A percentile compares a stretch with the other conserved stretches of the same genome.
These are phyloP conservation scores for Trichoderma semiorbis DNA, from an alignment of 2,329 filamentous ascomycete species.

Conservation along the genomic window DNA sequence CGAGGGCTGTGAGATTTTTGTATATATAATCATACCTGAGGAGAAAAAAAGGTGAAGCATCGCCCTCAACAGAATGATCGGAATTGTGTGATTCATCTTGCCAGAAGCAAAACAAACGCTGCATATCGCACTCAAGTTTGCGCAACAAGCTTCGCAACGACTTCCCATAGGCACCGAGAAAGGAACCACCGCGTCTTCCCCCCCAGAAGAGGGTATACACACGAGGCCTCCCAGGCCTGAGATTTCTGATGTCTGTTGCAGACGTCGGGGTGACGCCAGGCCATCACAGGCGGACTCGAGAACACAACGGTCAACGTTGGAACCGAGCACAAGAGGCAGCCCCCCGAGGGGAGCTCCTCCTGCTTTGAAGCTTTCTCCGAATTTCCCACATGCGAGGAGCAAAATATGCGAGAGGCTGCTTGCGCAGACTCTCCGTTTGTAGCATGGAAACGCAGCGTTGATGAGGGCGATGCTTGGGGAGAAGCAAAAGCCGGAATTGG, in stretches of 20 bases:
- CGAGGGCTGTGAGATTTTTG: background rate
- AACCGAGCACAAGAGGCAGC: slow-evolving; percentile 27
- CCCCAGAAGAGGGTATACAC: slow-evolving; percentile 18
- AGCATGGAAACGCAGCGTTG: slow-evolving; percentile 97
- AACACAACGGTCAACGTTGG: slow-evolving; percentile 24
- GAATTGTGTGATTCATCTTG: slow-evolving; percentile 71
- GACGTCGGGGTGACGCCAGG: slow-evolving; percentile 74
- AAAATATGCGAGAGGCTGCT: slow-evolving; percentile 21
- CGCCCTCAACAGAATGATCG: slow-evolving; percentile 85
- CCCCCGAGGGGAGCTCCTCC: background rate
- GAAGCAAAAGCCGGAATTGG: slow-evolving; percentile 33
- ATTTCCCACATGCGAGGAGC: slow-evolving; percentile 84
- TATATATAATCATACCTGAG: slow-evolving; percentile 25
- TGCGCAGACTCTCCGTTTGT: slow-evolving; percentile 59
- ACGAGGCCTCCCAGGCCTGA: slow-evolving; percentile 47
- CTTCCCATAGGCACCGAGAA: slow-evolving; percentile 72
- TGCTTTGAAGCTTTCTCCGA: slow-evolving; percentile 84
- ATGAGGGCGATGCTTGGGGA: slow-evolving; percentile 70
- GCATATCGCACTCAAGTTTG: slow-evolving; percentile 91
- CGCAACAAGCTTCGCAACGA: slow-evolving; percentile 85
- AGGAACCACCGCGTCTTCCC: slow-evolving; percentile 17
- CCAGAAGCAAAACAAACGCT: slow-evolving; percentile 51
- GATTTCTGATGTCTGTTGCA: slow-evolving; percentile 94
- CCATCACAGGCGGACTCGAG: slow-evolving; percentile 73
- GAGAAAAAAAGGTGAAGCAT: slow-evolving; percentile 45